Conservation (phyloP, 129 eudicot genomes). For the Helianthus tuberosus region DNA sequence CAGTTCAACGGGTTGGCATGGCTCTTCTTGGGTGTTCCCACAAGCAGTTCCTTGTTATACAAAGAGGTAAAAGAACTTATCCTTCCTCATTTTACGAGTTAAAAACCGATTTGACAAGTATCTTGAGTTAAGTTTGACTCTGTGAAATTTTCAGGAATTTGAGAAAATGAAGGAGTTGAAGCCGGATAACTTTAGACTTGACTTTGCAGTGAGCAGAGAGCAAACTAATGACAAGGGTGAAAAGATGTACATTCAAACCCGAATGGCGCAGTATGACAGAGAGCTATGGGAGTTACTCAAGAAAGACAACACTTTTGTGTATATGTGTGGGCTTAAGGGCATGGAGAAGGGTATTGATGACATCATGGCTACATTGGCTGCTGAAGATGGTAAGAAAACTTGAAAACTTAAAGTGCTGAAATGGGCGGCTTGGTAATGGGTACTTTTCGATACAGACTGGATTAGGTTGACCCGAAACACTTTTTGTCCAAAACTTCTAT, state of each 20-base stretch:
- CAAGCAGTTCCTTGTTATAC: constrained; percentile 93
- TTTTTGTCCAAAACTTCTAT: background rate
- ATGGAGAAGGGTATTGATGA: constrained; percentile 99
- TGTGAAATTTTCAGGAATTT: constrained; percentile 62
- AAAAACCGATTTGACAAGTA: too few species aligned
- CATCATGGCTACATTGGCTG: constrained; percentile 89
- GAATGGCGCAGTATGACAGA: constrained; percentile 95
- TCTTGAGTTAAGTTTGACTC: constrained; percentile 3
- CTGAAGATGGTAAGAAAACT: constrained; percentile 72
- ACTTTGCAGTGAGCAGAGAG: constrained; percentile 99
- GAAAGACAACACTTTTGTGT: constrained; percentile 95
- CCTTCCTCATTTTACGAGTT: too few species aligned
- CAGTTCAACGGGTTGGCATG: constrained; percentile 99
- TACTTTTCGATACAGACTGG: background rate
- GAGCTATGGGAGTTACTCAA: constrained; percentile 95
- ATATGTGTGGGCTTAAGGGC: constrained; percentile 98
- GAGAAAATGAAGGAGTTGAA: constrained; percentile 91
- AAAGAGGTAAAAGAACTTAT: constrained; percentile 67
- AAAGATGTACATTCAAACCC: constrained; percentile 97
- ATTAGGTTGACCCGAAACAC: background rate
- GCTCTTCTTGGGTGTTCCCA: constrained; percentile 99
- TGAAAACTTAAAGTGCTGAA: background rate
- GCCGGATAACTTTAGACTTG: constrained; percentile 87
- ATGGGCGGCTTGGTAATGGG: background rate
- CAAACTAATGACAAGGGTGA: constrained; percentile 95